These are phyloP conservation scores for Leccinum incarnatum DNA, from an alignment of 768 basidiomycete genomes.

Conservation along the genomic window DNA sequence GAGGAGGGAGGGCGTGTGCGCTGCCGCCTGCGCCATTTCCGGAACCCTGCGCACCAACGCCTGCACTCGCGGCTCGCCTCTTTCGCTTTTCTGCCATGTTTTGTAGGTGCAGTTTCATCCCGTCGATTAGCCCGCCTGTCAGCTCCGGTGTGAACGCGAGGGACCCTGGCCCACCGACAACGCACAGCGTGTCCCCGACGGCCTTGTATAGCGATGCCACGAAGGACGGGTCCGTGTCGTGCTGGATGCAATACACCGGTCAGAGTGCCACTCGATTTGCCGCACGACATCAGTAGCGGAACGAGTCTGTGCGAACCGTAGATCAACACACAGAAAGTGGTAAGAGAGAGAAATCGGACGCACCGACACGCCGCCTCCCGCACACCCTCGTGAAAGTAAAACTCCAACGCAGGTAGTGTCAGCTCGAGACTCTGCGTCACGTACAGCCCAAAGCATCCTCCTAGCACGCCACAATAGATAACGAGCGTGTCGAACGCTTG, in stretches of 20 bases:
- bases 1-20: background rate
- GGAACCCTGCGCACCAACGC: conserved; percentile 9
- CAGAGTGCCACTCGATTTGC: conserved; percentile 61
- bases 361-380: conserved; percentile 75
- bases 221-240: conserved; percentile 75
- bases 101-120: conserved; percentile 69
- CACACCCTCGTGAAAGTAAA: conserved; percentile 85
- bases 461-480: conserved; percentile 71
- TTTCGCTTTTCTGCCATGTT: conserved; percentile 66
- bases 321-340: no score
- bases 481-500: conserved; percentile 87
- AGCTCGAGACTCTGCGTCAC: conserved; percentile 69
- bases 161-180: conserved; percentile 47
- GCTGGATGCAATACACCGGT: conserved; percentile 58
- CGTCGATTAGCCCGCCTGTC: conserved; percentile 56
- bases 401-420: conserved; percentile 64
- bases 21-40: background rate
- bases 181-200: conserved; percentile 57
- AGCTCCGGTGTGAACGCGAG: conserved; percentile 51
- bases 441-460: conserved; percentile 67
- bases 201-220: conserved; percentile 74
- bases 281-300: conserved; percentile 67
- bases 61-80: conserved; percentile 38
- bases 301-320: conserved; percentile 60
- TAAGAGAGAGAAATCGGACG: conserved; percentile 32